A percentile compares a stretch with the other conserved stretches of the same genome.
phyloP scores from a whole-genome alignment of 768 basidiomycete species.

The Rhodotorula diobovata region DNA sequence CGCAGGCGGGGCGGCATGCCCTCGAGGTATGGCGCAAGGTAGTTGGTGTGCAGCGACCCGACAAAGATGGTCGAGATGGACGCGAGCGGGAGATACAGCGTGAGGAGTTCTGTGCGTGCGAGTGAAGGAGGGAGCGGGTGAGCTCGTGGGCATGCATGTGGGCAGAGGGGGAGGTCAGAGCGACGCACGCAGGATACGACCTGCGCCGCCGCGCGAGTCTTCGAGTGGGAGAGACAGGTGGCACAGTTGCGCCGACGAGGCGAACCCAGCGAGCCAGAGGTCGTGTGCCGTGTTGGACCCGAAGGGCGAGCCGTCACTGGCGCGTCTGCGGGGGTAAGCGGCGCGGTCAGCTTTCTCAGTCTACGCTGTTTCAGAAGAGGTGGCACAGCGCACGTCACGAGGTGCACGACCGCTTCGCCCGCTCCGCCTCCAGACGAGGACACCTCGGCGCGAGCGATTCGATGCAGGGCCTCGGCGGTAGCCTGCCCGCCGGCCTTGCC shows the following conservation, averaged over 20 bases:
- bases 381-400: constrained; percentile 8
- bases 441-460: background rate
- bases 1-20: background rate
- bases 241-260: background rate
- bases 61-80: constrained; percentile 7
- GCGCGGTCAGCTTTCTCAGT: background rate
- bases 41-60: constrained; percentile 10
- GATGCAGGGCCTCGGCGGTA: background rate
- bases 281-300: background rate
- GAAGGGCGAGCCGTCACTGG: background rate
- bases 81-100: constrained; percentile 1
- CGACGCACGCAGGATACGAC: background rate
- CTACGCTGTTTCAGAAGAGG: too few relatives aligned
- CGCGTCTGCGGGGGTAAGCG: background rate
- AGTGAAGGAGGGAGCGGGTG: background rate
- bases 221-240: background rate
- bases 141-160: background rate
- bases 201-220: background rate
- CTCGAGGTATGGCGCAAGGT: constrained; percentile 7
- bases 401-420: constrained; percentile 2
- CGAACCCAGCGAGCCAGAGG: background rate
- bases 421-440: background rate
- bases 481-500: background rate
- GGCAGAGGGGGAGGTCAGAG: too few relatives aligned
- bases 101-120: constrained; percentile 2